These are phyloP conservation scores for Buddleja alternifolia DNA, from an alignment of 257 asterid genomes.

Conservation along the genomic window DNA sequence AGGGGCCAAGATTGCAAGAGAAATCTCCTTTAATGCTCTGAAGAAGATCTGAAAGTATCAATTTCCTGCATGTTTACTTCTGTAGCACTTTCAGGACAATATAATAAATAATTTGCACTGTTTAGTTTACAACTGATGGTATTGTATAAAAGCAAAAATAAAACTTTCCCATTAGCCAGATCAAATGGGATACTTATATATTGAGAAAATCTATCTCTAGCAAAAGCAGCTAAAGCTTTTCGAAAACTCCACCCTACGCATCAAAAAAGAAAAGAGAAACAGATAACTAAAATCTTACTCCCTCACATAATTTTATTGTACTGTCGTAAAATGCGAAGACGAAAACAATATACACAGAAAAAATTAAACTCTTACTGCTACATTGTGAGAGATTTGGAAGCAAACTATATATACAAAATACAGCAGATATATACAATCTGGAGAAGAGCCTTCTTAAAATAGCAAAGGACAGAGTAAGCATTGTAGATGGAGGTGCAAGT, in stretches of 20 bases:
- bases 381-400: constrained; percentile 20
- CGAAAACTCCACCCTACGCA: not conserved
- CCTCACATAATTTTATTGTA: not conserved
- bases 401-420: constrained; percentile 24
- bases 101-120: not conserved
- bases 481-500: constrained; percentile 25
- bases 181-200: not conserved
- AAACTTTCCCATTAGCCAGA: too few relatives aligned
- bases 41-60: constrained; percentile 4
- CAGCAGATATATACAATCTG: constrained; percentile 29
- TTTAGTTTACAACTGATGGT: not conserved
- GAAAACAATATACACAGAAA: not conserved
- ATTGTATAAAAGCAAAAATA: not conserved
- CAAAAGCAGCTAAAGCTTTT: not conserved
- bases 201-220: not conserved
- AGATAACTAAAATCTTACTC: not conserved
- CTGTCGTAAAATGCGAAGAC: too few relatives aligned
- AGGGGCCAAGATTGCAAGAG: constrained; percentile 62
- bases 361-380: not conserved
- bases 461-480: constrained; percentile 6
- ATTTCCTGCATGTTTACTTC: constrained; percentile 5
- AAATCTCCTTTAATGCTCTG: constrained; percentile 33
- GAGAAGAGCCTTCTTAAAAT: constrained; percentile 5
- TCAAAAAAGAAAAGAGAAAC: not conserved
- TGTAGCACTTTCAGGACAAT: not conserved